Percentiles rank a stretch among this genome's conserved stretches.
phyloP scores from a whole-genome alignment of 805 yeast species.

The Candida odintsovae region DNA sequence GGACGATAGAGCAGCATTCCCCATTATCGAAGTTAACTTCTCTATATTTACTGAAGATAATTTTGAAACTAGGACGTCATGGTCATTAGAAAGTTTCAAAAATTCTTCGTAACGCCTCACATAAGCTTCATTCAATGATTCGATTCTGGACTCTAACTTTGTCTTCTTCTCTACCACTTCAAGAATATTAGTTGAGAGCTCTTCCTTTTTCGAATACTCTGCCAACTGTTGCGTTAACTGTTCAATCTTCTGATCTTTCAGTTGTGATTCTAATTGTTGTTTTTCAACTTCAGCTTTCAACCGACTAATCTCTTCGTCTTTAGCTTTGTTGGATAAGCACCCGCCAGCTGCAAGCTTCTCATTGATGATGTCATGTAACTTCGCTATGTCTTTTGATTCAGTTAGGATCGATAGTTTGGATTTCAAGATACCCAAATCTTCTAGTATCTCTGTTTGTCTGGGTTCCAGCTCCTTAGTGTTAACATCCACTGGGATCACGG shows the following conservation, averaged over 20 bases:
- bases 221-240: slow-evolving; percentile 9
- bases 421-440: no score
- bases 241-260: slow-evolving; percentile 15
- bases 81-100: slow-evolving; percentile 24
- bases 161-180: slow-evolving; percentile 14
- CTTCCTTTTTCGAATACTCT: slow-evolving; percentile 3
- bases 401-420: background rate
- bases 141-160: slow-evolving; percentile 16
- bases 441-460: background rate
- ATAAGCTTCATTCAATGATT: slow-evolving; percentile 22
- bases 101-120: slow-evolving; percentile 23
- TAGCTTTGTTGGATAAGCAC: background rate
- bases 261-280: slow-evolving; percentile 9
- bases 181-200: slow-evolving; percentile 5
- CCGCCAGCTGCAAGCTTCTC: background rate
- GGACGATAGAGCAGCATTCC: slow-evolving; percentile 12
- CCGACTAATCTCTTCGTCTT: background rate
- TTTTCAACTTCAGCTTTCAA: slow-evolving; percentile 1
- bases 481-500: background rate
- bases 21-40: slow-evolving; percentile 23
- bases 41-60: slow-evolving; percentile 24
- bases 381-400: background rate
- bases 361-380: background rate
- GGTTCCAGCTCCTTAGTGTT: background rate
- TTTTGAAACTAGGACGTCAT: slow-evolving; percentile 18